These are phyloP conservation scores for Centaurea solstitialis DNA, from an alignment of 129 eudicot species.

Conservation along the genomic window DNA sequence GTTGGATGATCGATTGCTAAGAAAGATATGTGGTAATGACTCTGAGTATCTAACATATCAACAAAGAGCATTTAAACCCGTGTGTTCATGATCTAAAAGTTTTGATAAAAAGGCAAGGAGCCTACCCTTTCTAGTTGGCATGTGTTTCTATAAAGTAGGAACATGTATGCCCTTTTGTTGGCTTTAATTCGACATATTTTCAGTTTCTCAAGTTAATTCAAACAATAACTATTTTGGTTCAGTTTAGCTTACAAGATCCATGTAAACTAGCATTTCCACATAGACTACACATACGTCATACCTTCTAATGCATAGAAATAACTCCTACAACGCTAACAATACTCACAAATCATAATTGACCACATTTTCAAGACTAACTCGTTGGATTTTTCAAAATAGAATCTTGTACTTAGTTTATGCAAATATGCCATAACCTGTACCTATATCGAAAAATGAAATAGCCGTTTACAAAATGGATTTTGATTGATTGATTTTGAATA, in stretches of 20 bases:
- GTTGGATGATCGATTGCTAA: background rate
- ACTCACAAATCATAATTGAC: background rate
- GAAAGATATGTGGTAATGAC: background rate
- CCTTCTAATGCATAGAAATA: background rate
- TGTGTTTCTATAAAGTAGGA: background rate
- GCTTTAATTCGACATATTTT: background rate
- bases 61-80: background rate
- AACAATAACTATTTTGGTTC: background rate
- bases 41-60: background rate
- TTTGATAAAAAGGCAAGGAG: background rate
- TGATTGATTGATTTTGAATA: slow-evolving; percentile 18
- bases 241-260: background rate
- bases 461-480: background rate
- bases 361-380: background rate
- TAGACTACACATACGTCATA: background rate
- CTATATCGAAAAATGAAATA: background rate
- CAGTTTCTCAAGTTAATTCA: background rate
- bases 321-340: background rate
- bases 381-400: background rate
- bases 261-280: background rate
- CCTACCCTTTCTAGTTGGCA: background rate
- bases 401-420: background rate
- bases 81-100: background rate
- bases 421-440: background rate
- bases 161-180: background rate